phyloP scores from a whole-genome alignment of 2,329 filamentous ascomycete genomes.

The Leptographium lundbergii region DNA sequence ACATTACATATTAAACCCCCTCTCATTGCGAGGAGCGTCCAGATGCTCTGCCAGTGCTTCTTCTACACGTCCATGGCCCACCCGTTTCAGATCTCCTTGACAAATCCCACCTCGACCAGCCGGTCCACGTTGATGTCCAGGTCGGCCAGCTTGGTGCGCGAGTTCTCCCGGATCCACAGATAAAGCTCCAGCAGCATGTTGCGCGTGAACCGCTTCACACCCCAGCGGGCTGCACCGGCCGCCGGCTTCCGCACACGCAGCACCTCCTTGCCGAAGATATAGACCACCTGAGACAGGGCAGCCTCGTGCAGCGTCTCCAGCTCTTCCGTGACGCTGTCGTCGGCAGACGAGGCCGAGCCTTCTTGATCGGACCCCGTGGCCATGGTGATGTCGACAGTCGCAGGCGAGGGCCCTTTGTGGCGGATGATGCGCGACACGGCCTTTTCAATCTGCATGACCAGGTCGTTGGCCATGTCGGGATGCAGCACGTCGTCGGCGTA shows the following conservation, averaged over 20 bases:
- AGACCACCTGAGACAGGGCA: constrained; percentile 35
- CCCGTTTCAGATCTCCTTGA: constrained; percentile 44
- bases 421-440: constrained; percentile 27
- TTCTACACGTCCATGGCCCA: not conserved
- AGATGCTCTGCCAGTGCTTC: no score
- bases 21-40: no score
- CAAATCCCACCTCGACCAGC: constrained; percentile 56
- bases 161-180: constrained; percentile 54
- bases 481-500: constrained; percentile 62
- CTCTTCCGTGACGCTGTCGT: constrained; percentile 16
- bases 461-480: constrained; percentile 41
- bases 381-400: not conserved
- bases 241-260: constrained; percentile 31
- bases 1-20: not conserved
- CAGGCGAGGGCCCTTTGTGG: not conserved
- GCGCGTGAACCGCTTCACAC: constrained; percentile 23
- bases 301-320: constrained; percentile 30
- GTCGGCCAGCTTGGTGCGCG: constrained; percentile 52
- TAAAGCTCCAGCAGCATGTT: constrained; percentile 39
- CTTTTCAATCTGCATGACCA: constrained; percentile 48
- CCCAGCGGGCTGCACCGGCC: not conserved
- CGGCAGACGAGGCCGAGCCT: not conserved
- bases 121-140: constrained; percentile 45
- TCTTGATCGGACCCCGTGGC: no score
- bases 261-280: constrained; percentile 50